A percentile compares a stretch with the other conserved stretches of the same genome.
Evolutionary conservation across 2,329 filamentous ascomycete species (phyloP).

Genomic region (Aspergillus pseudonomiae): DNA sequence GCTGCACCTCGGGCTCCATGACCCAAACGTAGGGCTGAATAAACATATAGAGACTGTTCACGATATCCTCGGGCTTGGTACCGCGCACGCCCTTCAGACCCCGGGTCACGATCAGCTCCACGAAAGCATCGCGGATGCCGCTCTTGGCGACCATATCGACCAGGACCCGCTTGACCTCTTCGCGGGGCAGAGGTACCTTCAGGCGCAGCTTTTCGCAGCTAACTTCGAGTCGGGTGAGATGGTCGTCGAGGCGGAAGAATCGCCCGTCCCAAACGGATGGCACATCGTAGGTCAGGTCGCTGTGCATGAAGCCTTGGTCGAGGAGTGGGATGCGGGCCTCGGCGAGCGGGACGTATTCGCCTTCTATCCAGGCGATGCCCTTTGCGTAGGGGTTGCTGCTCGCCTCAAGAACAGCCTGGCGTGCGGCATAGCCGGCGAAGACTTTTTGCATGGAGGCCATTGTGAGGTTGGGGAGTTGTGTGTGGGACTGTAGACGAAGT

Average conservation of each 20-base stretch:
- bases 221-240: conserved; percentile 48
- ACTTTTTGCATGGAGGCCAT: conserved; percentile 52
- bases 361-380: conserved; percentile 54
- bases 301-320: conserved; percentile 57
- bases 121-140: conserved; percentile 54
- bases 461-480: background rate
- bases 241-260: conserved; percentile 57
- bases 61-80: conserved; percentile 34
- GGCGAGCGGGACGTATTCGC: conserved; percentile 47
- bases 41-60: conserved; percentile 53
- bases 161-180: conserved; percentile 45
- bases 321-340: conserved; percentile 54
- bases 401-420: conserved; percentile 33
- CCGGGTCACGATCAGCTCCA: conserved; percentile 56
- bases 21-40: conserved; percentile 55
- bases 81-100: conserved; percentile 49
- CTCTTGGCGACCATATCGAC: conserved; percentile 51
- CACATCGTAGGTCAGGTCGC: conserved; percentile 58
- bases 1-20: conserved; percentile 51
- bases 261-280: conserved; percentile 56
- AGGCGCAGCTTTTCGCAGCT: conserved; percentile 53
- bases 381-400: conserved; percentile 45
- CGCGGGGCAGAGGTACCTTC: conserved; percentile 44
- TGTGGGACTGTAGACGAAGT: background rate
- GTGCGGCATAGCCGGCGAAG: conserved; percentile 42